Base-by-base conservation (phyloP, 2,329 filamentous ascomycete species). In the Metarhizium guizhouense region DNA sequence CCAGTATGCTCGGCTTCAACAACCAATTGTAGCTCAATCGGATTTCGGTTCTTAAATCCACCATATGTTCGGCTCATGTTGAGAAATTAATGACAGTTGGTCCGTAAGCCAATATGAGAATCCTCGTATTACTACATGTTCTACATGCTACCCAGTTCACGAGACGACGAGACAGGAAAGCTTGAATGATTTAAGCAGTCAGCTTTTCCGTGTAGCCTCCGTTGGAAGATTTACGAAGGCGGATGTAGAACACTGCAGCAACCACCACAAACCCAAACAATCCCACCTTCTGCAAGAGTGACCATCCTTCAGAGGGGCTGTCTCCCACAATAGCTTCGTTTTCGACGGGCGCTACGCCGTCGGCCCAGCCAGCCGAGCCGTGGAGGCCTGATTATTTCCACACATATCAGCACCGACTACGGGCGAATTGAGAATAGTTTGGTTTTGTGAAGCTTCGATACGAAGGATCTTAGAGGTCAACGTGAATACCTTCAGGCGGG, bases 401-500 rank as follows among this genome's bases (percentile, higher is more conserved):
- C 56, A 69, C 60, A 60, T 59, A 71, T 72, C 70, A 72, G 70
- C 66, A 69, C 60, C 60, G 60, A 53, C 65, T 64, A 66, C 58
- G 61, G 61, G 62, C 45, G 58, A 54, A 55, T 20, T 50, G 59
- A 51, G 54, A 43, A 48, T 57, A 52, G 30, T 43, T 55, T 57
- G 54, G 38, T 34, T 38, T 43, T 56, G 47, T 52, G 25, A 51
- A 53, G 56, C 58, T 57, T 57, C 55, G 57, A 51, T 59, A 61
- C 13, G 13, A 54, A 58, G 59, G 59, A 62, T 69, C 75, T 77
- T 82, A 94, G 74, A 94, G 87, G 77, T 94, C 89, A 76, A 86
- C 82, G 76, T 91, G 87, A 79, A 90, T 93, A 94, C 90, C 90
- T 94, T 94, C 90, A 79, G 84, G 78, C 71, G 88, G 87, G 63